Evolutionary conservation across 148 eudicot genomes (phyloP).

Genomic region (Polygonum aviculare): DNA sequence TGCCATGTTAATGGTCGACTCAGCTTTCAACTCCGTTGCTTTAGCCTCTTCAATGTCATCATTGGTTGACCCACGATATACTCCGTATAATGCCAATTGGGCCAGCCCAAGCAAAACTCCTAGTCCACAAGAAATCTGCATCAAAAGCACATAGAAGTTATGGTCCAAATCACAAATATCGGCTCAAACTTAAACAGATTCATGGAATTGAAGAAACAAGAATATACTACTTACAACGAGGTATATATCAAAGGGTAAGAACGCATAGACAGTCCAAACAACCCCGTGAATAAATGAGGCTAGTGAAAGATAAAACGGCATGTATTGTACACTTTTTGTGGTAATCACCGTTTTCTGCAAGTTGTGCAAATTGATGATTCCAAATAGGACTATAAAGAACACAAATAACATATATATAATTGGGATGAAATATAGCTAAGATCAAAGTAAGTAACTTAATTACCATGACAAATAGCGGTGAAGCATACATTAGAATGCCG

Average conservation of each 20-base stretch:
- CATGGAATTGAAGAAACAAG: not conserved
- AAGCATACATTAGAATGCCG: slow-evolving; percentile 68
- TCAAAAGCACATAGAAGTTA: not conserved
- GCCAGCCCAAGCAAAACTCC: slow-evolving; percentile 36
- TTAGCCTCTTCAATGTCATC: slow-evolving; percentile 18
- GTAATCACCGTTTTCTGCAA: slow-evolving; percentile 33
- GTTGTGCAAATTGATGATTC: not conserved
- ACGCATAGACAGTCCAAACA: slow-evolving; percentile 41
- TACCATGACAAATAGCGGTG: slow-evolving; percentile 82
- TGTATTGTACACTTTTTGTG: slow-evolving; percentile 49
- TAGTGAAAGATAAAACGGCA: slow-evolving; percentile 45
- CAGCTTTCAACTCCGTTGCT: slow-evolving; percentile 16
- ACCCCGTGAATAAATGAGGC: slow-evolving; percentile 30
- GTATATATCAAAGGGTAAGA: slow-evolving; percentile 33
- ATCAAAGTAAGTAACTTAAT: not conserved
- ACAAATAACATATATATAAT: not conserved
- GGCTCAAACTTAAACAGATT: no score
- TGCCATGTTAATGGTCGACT: slow-evolving; percentile 11
- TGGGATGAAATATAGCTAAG: not conserved
- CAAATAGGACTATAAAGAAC: no score
- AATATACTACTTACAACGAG: slow-evolving; percentile 24
- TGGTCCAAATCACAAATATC: no score
- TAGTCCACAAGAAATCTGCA: slow-evolving; percentile 41
- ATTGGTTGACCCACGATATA: slow-evolving; percentile 28
- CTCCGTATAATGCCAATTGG: slow-evolving; percentile 34